Evolutionary conservation across 805 yeast species (phyloP).

Genomic region (Candida silvicultrix): DNA sequence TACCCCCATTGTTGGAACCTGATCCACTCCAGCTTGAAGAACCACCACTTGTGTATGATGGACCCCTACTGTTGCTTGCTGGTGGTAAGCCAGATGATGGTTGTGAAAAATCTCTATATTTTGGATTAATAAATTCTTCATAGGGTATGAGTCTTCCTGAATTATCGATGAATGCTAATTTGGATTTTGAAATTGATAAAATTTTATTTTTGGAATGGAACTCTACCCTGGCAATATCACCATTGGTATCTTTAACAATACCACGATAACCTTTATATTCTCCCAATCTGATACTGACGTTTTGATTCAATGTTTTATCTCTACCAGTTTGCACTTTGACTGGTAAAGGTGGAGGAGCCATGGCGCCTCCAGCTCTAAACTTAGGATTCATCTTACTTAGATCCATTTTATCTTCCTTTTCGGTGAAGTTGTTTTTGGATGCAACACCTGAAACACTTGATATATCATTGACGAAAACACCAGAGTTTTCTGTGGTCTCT

Average conservation of each 20-base stretch:
- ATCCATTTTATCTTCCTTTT: conserved; percentile 46
- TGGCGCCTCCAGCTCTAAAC: conserved; percentile 37
- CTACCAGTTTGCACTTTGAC: conserved; percentile 59
- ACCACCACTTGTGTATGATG: conserved; percentile 23
- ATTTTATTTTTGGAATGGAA: conserved; percentile 88
- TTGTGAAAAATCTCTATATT: conserved; percentile 17
- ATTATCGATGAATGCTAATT: conserved; percentile 66
- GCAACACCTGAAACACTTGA: conserved; percentile 77
- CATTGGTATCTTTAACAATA: conserved; percentile 89
- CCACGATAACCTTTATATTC: conserved; percentile 92
- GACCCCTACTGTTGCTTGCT: conserved; percentile 4
- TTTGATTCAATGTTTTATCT: conserved; percentile 74
- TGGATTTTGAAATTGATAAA: conserved; percentile 74
- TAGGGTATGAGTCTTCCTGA: conserved; percentile 69
- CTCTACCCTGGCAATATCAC: conserved; percentile 86
- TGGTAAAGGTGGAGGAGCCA: conserved; percentile 58
- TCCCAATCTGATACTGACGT: conserved; percentile 86
- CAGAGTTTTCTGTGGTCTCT: conserved; percentile 76
- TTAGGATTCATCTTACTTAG: conserved; percentile 85
- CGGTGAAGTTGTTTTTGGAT: conserved; percentile 66
- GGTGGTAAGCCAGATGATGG: conserved; percentile 1
- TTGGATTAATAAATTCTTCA: conserved; percentile 64
- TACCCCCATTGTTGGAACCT: conserved; percentile 24
- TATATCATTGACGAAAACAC: conserved; percentile 80
- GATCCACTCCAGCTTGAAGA: conserved; percentile 26